Base-by-base conservation (phyloP, 1,284 basidiomycete genomes). In the Trametes sp. region DNA sequence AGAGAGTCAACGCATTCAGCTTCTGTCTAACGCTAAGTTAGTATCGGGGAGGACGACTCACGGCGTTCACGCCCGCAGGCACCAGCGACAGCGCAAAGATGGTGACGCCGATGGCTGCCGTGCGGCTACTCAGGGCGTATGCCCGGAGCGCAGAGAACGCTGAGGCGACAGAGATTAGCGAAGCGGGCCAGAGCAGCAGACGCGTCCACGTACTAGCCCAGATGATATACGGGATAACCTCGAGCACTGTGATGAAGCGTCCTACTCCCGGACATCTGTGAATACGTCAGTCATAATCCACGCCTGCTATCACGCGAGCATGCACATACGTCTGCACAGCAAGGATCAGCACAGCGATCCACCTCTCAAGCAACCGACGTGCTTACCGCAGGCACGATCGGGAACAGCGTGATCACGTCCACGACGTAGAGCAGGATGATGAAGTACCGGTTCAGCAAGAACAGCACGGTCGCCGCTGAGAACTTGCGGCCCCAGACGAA, bases 391-490 rank as follows among this genome's bases (percentile, higher is more conserved):
- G 59, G 10, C 10, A 26, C 28, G 14, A 60, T 54, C 21, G 52
- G 59, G 31, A 55, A 60, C n/a, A 50, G 24, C 29, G 53, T 60
- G 28, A 60, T 28, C 5, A 60, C 3, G 21, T 55, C 59, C 26
- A 60, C 46, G 59, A 55, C 23, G 46, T 60, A 60, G 21, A 55
- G 53, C 38, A 60, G 36, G 11, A 60, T 33, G 57, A 58, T 58
- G 9, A 55, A 59, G 35, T 66, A 72, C 44, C 63, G 64, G 51
- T 69, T 70, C n/a, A 64, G n/a, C 19, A 64, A 41, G 51, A 67
- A 70, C 28, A 69, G 48, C 11, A 58, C 61, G 14, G 66, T 62
- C 31, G 65, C 64, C 8, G 57, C 55, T 13, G 62, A 60, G 58
- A 66, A 60, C 35, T 52, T 66, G 35, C 57, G 61, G 14, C 41